phyloP scores from a whole-genome alignment of 1,284 basidiomycete genomes.

The Papiliotrema terrestris region DNA sequence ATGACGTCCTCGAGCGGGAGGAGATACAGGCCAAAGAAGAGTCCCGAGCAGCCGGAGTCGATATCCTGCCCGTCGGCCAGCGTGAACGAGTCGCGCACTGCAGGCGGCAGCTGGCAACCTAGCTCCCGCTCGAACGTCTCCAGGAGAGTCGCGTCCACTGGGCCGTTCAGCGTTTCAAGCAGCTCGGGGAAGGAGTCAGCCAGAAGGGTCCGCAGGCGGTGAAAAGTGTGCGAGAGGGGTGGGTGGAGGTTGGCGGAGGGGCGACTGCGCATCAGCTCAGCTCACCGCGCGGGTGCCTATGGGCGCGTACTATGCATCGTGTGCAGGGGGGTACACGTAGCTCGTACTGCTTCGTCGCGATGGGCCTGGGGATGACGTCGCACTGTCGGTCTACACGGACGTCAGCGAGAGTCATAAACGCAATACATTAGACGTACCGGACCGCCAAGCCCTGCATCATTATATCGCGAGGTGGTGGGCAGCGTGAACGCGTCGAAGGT shows the following conservation, averaged over 20 bases:
- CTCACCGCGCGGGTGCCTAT: no score
- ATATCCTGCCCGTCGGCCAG: slow-evolving; percentile 82
- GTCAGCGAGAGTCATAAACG: no score
- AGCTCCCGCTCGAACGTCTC: slow-evolving; percentile 74
- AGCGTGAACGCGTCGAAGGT: slow-evolving; percentile 40
- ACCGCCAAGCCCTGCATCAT: slow-evolving; percentile 7
- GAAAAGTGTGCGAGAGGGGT: slow-evolving; percentile 71
- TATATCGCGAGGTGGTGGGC: slow-evolving; percentile 13
- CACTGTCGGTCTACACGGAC: slow-evolving; percentile 14
- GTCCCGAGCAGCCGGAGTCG: slow-evolving; percentile 61
- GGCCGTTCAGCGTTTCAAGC: slow-evolving; percentile 84
- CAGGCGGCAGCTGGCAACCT: slow-evolving; percentile 70
- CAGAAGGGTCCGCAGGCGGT: slow-evolving; percentile 71
- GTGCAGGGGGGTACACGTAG: slow-evolving; percentile 24
- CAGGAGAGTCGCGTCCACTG: slow-evolving; percentile 70
- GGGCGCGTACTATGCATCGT: slow-evolving; percentile 20
- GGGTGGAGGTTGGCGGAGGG: slow-evolving; percentile 56
- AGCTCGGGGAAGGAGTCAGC: slow-evolving; percentile 80
- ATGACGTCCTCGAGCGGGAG: slow-evolving; percentile 83
- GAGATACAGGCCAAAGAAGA: slow-evolving; percentile 81
- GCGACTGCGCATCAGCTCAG: slow-evolving; percentile 11
- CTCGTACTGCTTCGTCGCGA: slow-evolving; percentile 23
- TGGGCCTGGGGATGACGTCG: slow-evolving; percentile 33
- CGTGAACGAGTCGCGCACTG: slow-evolving; percentile 78
- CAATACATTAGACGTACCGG: not conserved